Base-by-base conservation (phyloP, 176 grass and related monocot species). In the Eremochloa ophiuroides region DNA sequence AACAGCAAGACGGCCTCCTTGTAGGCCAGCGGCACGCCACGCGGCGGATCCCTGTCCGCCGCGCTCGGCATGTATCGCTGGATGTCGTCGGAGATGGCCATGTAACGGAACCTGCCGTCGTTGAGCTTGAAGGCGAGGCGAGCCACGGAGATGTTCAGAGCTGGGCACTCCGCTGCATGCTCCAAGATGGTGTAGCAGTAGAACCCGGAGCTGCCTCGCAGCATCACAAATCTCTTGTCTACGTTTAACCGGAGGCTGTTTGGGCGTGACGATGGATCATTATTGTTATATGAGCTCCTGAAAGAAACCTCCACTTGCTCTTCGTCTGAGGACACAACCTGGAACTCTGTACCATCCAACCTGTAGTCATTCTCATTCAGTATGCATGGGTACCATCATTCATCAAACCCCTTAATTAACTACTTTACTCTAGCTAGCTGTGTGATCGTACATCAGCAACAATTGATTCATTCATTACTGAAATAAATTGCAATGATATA, bases 1-100 rank as follows among this genome's bases (percentile, higher is more conserved):
- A 73, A 69, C 8, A 95, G 87, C 28, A 88, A 74, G 35, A 86
- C 87, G 0, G 94, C 91, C 47, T 97, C 94, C 69, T 87, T 77
- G 89, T 84, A 97, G 80, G 82, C 93, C 56, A 95, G 55, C 15
- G 47, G 47, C 20, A 28, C 58, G 17, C 35, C 63, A 10, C 50
- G 82, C 0, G 48, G 70, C 9, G 50, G 15, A 0, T 44, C n/a
- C 50, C 93, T 83, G 56, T 95, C 90, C 1, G 17, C 46, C 7
- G 38, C 74, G 4, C 13, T 80, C 1, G 93, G 93, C 90, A 95
- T 95, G 69, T 60, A 69, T 23, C 80, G 83, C 74, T 92, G 84
- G 50, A 82, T 85, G 10, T 85, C 66, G 59, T 95, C 93, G 1
- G 90, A 85, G 71, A 92, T 78, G 35, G 79, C 90, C 90, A 95